Base-by-base conservation (phyloP, 768 basidiomycete species). In the Pholiota molesta region DNA sequence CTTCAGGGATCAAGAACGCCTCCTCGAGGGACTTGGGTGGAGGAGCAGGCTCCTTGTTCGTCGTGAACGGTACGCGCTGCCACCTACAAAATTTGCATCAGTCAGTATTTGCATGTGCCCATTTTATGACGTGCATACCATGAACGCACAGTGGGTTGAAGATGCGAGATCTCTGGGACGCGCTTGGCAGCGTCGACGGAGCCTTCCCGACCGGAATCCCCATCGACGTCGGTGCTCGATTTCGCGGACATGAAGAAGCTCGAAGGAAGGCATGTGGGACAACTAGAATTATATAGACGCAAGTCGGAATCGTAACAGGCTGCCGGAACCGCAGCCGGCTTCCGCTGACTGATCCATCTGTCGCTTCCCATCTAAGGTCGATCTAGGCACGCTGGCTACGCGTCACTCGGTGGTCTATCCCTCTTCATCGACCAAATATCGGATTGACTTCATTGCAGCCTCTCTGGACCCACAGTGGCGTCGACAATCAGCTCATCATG, bases 1-100 rank as follows among this genome's bases (percentile, higher is more conserved):
- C 81, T 66, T 95, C 92, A 0, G 92, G 94, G 2, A 87, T 86
- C 8, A 85, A 65, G 1, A 74, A 71, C 2, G 89, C 83, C 59
- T 89, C 86, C 52, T 89, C 83, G 2, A 91, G 72, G 31, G 57
- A 49, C 6, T 84, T 85, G 4, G 66, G 67, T 60, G 79, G 82
- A 7, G 79, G 78, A 21, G 77, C 76, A 7, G 79, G 79, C 0
- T 71, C 66, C 57, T 75, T 78, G 4, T 67, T 74, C 2, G 79
- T 74, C 19, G 76, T 74, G 68, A 81, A 80, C 11, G 78, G 79
- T 14, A 78, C 77, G 5, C 75, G 73, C 28, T 59, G 57, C 64
- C 68, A 72, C 67, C 71, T 73, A 23, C 9, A 47, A 19, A 8
- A 19, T 52, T 52, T 29, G 44, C n/a, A 21, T n/a, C 8, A 17